These are phyloP conservation scores for Calocybe gangraenosa DNA, from an alignment of 768 basidiomycete species.

Conservation along the genomic window DNA sequence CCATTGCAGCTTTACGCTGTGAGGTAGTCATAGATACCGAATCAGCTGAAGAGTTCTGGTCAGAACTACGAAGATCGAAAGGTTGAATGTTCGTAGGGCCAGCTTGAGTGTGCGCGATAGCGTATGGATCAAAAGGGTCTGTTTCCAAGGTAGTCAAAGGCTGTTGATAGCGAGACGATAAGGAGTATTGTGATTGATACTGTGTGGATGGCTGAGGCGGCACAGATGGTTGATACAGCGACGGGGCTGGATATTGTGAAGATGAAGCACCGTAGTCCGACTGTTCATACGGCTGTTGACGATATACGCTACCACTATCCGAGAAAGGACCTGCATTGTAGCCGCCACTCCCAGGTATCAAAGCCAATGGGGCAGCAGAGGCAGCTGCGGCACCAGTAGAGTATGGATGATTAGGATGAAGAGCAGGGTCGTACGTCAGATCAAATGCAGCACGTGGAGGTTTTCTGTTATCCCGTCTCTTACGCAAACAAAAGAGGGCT, in stretches of 20 bases:
- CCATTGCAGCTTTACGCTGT: conserved; percentile 53
- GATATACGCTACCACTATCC: conserved; percentile 14
- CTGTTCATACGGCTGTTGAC: conserved; percentile 13
- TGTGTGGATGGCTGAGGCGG: conserved; percentile 18
- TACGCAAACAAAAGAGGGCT: conserved; percentile 47
- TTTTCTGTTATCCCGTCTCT: conserved; percentile 23
- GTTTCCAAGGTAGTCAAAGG: conserved; percentile 16
- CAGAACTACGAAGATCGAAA: conserved; percentile 15
- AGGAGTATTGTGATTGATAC: conserved; percentile 10
- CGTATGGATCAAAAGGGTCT: conserved; percentile 23
- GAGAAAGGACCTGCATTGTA: conserved; percentile 22
- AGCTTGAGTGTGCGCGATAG: conserved; percentile 10
- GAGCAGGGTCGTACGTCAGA: conserved; percentile 30
- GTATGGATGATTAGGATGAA: conserved; percentile 24
- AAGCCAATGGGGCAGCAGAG: conserved; percentile 11
- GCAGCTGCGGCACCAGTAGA: conserved; percentile 20
- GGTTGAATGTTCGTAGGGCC: conserved; percentile 19
- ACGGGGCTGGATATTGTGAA: conserved; percentile 13
- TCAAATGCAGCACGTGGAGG: conserved; percentile 34
- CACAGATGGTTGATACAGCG: conserved; percentile 19
- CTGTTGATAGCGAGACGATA: conserved; percentile 21
- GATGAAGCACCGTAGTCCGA: conserved; percentile 12
- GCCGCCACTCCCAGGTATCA: conserved; percentile 5
- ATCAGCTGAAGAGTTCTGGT: conserved; percentile 17
- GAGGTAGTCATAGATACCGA: conserved; percentile 28